These are phyloP conservation scores for Leishmania martiniquensis DNA, from an alignment of 208 protist genomes.

Conservation along the genomic window DNA sequence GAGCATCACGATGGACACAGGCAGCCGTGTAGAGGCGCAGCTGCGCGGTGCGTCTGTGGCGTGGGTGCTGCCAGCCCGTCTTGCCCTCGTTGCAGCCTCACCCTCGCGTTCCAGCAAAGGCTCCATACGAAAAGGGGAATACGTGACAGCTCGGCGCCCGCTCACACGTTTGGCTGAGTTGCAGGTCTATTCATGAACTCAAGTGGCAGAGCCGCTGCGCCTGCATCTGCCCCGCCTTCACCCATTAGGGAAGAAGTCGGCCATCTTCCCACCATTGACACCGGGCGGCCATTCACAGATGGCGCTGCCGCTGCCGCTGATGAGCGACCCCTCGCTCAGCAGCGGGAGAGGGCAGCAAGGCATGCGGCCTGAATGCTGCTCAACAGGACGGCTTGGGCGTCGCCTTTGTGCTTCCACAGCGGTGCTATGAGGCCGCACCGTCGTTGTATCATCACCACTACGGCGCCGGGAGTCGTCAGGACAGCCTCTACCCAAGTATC, in stretches of 20 bases:
- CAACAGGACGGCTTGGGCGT: background rate
- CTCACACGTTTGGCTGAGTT: no score
- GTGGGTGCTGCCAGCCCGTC: background rate
- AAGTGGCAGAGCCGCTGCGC: background rate
- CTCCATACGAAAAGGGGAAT: slow-evolving; percentile 24
- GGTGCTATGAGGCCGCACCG: background rate
- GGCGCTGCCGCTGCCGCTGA: background rate
- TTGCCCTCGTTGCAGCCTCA: background rate
- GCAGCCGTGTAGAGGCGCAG: slow-evolving; percentile 50
- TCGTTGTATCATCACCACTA: background rate
- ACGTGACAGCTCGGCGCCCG: no score
- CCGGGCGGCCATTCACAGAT: background rate
- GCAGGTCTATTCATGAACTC: background rate
- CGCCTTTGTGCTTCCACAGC: background rate
- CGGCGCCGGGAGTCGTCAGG: background rate
- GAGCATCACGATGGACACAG: slow-evolving; percentile 40
- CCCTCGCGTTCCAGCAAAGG: background rate
- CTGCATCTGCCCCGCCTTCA: background rate
- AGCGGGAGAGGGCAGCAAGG: background rate
- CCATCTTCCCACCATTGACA: slow-evolving; percentile 15
- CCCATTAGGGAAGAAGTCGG: background rate
- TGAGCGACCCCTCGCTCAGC: slow-evolving; percentile 18
- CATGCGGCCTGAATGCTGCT: background rate
- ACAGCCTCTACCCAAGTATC: background rate
- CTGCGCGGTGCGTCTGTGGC: slow-evolving; percentile 12